Conservation (phyloP, 768 basidiomycete species). For the Amanita jacksonii region DNA sequence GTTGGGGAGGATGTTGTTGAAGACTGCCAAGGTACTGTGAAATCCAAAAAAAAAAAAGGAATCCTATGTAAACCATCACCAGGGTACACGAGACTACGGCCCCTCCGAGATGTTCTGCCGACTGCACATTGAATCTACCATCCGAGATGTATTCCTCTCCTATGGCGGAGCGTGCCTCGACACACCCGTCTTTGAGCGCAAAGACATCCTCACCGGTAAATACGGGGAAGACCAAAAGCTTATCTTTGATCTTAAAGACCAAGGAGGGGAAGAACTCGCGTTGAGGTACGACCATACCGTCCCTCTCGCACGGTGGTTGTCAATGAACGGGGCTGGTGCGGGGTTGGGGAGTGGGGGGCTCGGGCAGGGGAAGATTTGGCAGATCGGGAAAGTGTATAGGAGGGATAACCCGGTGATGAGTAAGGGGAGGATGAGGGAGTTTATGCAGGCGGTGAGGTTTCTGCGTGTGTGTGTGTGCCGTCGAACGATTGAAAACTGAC, state of each 20-base stretch:
- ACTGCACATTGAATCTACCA: conserved; percentile 79
- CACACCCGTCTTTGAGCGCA: conserved; percentile 97
- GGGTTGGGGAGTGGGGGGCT: conserved; percentile 32
- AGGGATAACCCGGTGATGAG: conserved; percentile 95
- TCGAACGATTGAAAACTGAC: neutral
- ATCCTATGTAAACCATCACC: no score
- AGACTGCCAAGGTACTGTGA: conserved; percentile 95
- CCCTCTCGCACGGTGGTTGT: conserved; percentile 89
- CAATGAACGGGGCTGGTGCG: conserved; percentile 64
- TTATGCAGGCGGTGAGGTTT: conserved; percentile 91
- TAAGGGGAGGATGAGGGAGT: conserved; percentile 98
- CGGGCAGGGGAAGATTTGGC: conserved; percentile 81
- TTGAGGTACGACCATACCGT: conserved; percentile 96
- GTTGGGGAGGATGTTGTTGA: conserved; percentile 70
- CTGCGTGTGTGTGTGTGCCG: conserved; percentile 1
- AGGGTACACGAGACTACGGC: conserved; percentile 91
- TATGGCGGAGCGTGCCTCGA: conserved; percentile 91
- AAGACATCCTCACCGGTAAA: conserved; percentile 92
- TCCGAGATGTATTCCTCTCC: conserved; percentile 80
- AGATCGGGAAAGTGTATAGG: conserved; percentile 98
- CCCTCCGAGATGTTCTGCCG: conserved; percentile 90
- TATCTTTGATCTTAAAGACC: conserved; percentile 95
- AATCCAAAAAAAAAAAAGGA: no score
- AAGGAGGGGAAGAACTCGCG: conserved; percentile 93
- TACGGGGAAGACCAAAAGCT: conserved; percentile 97